phyloP scores from a whole-genome alignment of 805 yeast species.

The Scheffersomyces stipitis region DNA sequence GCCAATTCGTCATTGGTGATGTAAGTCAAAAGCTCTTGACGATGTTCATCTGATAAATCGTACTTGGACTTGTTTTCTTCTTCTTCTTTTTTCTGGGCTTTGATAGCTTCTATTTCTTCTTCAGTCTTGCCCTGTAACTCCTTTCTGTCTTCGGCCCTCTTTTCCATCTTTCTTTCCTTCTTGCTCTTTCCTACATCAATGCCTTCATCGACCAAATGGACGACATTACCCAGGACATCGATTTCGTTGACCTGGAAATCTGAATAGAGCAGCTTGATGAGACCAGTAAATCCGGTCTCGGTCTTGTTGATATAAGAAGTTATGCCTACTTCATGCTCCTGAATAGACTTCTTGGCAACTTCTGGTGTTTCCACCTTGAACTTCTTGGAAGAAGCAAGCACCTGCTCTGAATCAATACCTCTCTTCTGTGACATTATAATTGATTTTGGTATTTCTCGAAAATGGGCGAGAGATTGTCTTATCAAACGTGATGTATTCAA shows the following conservation, averaged over 20 bases:
- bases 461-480: background rate
- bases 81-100: constrained; percentile 23
- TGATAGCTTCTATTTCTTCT: constrained; percentile 31
- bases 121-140: constrained; percentile 30
- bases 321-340: constrained; percentile 86
- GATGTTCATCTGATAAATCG: constrained; percentile 46
- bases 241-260: constrained; percentile 95
- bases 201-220: constrained; percentile 77
- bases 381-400: constrained; percentile 11
- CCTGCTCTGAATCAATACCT: constrained; percentile 4
- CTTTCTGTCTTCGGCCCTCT: constrained; percentile 38
- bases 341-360: constrained; percentile 42
- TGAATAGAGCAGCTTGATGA: constrained; percentile 83
- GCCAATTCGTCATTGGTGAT: constrained; percentile 64
- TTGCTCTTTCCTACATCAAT: constrained; percentile 45
- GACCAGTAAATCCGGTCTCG: constrained; percentile 67
- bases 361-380: constrained; percentile 7
- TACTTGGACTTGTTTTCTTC: constrained; percentile 31
- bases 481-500: background rate
- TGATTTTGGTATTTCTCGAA: background rate
- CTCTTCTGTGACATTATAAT: constrained; percentile 5
- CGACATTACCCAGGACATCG: constrained; percentile 61
- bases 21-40: constrained; percentile 46
- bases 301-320: constrained; percentile 54
- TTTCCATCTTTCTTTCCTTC: constrained; percentile 49